Percentiles rank a stretch among this genome's conserved stretches.
Conservation (phyloP, 257 asterid species). For the Ligustrum vulgare region DNA sequence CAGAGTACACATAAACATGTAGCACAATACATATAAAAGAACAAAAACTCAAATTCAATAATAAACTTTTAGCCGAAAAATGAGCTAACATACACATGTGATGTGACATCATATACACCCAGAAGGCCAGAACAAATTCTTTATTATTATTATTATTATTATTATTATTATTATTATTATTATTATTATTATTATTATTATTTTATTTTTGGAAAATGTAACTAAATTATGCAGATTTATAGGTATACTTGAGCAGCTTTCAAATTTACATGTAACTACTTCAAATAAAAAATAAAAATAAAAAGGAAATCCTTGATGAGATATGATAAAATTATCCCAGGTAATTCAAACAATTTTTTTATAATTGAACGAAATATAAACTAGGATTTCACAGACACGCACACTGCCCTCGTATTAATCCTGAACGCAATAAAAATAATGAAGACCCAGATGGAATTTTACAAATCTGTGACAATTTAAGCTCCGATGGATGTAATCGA, state of each 20-base stretch:
- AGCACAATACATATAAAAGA: background rate
- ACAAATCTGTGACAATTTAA: slow-evolving; percentile 13
- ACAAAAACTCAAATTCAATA: background rate
- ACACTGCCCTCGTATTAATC: background rate
- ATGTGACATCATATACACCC: background rate
- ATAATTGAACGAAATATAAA: background rate
- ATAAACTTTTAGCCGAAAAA: background rate
- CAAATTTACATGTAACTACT: background rate
- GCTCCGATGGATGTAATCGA: slow-evolving; percentile 1
- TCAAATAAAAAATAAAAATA: background rate
- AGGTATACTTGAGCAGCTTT: background rate
- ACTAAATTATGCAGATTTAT: background rate
- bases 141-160: too few species aligned
- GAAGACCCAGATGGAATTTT: background rate
- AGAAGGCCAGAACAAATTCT: too few species aligned
- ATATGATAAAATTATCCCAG: background rate
- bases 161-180: too few species aligned
- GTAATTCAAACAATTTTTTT: background rate
- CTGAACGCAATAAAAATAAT: background rate
- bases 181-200: too few species aligned
- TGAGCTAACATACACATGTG: background rate
- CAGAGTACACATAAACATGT: background rate
- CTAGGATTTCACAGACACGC: background rate
- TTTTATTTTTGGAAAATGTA: too few species aligned
- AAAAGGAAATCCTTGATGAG: background rate